These are phyloP conservation scores for Ogataea methylovora DNA, from an alignment of 805 yeast genomes.

Conservation along the genomic window DNA sequence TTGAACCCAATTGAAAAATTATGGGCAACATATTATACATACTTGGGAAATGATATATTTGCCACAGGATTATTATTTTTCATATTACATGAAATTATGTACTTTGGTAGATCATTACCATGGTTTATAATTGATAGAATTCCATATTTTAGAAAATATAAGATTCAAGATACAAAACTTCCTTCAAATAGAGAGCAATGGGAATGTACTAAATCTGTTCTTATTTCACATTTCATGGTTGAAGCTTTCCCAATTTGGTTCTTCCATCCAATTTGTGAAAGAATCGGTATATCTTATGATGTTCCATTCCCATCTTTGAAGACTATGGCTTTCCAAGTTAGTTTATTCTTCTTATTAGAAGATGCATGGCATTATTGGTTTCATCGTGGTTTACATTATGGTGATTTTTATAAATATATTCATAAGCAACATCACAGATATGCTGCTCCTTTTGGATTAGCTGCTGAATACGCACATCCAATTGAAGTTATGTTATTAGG, in stretches of 20 bases:
- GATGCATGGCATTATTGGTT: constrained; percentile 97
- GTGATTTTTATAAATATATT: constrained; percentile 81
- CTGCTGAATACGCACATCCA: constrained; percentile 98
- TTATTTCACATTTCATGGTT: constrained; percentile 81
- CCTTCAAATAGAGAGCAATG: constrained; percentile 82
- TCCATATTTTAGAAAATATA: constrained; percentile 79
- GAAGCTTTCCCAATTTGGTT: constrained; percentile 97
- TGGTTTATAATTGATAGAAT: constrained; percentile 85
- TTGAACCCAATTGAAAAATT: constrained; percentile 52
- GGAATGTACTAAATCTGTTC: constrained; percentile 83
- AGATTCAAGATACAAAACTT: constrained; percentile 80
- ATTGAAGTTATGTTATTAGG: constrained; percentile 87
- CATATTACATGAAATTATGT: constrained; percentile 76
- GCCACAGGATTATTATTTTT: constrained; percentile 90
- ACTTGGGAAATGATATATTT: constrained; percentile 77
- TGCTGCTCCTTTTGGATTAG: constrained; percentile 95
- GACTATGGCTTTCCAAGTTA: constrained; percentile 58
- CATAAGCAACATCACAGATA: constrained; percentile 98
- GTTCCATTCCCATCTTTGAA: constrained; percentile 79
- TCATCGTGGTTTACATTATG: constrained; percentile 85
- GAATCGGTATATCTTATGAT: constrained; percentile 64
- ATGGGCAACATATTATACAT: constrained; percentile 89
- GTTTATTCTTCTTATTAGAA: constrained; percentile 75
- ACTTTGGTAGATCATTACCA: constrained; percentile 88
- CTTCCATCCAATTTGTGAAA: constrained; percentile 86